These are phyloP conservation scores for Candida easanensis DNA, from an alignment of 805 yeast species.

Conservation along the genomic window DNA sequence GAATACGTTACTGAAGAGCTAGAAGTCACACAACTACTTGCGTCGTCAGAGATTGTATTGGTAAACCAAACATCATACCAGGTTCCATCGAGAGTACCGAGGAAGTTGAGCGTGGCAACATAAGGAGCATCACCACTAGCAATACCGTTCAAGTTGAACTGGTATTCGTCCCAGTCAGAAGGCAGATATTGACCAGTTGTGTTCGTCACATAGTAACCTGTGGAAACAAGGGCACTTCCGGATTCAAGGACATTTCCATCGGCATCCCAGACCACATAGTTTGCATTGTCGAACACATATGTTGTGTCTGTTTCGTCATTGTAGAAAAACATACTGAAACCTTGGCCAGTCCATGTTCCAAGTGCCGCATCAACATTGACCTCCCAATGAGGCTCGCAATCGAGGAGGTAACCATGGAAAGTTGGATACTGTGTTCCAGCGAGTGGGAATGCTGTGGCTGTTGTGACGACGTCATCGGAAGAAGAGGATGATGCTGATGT, in stretches of 20 bases:
- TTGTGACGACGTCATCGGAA: not conserved
- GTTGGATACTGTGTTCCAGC: not conserved
- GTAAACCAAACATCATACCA: not conserved
- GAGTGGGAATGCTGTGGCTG: not conserved
- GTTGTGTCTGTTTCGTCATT: too few relatives aligned
- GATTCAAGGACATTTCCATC: slow-evolving; percentile 3
- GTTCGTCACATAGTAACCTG: slow-evolving; percentile 3
- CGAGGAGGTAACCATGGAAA: not conserved
- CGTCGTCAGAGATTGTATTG: not conserved
- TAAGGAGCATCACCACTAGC: slow-evolving; percentile 2
- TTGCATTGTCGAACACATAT: not conserved
- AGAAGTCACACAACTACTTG: not conserved
- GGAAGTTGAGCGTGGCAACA: not conserved
- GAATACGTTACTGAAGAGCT: not conserved
- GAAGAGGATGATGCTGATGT: too few relatives aligned
- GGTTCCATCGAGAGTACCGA: not conserved
- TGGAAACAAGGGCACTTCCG: slow-evolving; percentile 4
- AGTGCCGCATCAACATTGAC: not conserved
- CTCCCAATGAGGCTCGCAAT: slow-evolving; percentile 2
- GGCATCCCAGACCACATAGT: not conserved
- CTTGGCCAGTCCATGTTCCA: slow-evolving; percentile 3
- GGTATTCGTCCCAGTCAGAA: slow-evolving; percentile 1
- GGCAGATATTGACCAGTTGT: slow-evolving; percentile 7
- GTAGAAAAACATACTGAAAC: not conserved
- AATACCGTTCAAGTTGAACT: slow-evolving; percentile 1